phyloP scores from a whole-genome alignment of 169 alveolate genomes.

The Plasmodium inui region DNA sequence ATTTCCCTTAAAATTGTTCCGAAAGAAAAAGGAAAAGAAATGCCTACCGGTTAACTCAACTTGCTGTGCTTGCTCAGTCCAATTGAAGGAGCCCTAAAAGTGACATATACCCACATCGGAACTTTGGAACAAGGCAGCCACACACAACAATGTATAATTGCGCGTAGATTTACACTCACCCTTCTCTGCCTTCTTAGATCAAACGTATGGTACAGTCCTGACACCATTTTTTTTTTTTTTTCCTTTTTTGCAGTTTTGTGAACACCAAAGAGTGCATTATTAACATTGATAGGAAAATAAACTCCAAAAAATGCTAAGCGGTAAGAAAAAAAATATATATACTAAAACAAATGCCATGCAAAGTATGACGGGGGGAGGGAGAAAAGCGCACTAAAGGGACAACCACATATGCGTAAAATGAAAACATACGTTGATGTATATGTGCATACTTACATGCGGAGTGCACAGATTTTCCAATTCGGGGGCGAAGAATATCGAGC shows the following conservation, averaged over 20 bases:
- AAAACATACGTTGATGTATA: neutral
- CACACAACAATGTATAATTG: neutral
- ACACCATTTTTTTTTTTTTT: neutral
- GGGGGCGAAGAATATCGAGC: neutral
- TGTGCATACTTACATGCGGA: neutral
- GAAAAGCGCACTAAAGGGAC: neutral
- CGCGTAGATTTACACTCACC: neutral
- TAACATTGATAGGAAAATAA: neutral
- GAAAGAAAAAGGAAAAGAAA: neutral
- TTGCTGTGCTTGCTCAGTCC: neutral
- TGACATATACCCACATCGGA: neutral
- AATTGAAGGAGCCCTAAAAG: neutral
- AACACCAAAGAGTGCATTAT: neutral
- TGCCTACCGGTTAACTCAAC: neutral
- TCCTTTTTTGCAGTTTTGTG: neutral
- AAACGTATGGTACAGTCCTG: neutral
- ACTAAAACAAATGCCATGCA: neutral
- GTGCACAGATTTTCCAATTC: neutral
- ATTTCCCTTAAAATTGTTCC: neutral
- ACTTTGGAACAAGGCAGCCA: neutral
- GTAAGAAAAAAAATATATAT: neutral
- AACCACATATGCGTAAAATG: neutral
- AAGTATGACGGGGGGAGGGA: neutral
- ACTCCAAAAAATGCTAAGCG: neutral
- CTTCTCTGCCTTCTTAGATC: neutral